Evolutionary conservation across 768 basidiomycete species (phyloP).

Genomic region (Russula earlei): DNA sequence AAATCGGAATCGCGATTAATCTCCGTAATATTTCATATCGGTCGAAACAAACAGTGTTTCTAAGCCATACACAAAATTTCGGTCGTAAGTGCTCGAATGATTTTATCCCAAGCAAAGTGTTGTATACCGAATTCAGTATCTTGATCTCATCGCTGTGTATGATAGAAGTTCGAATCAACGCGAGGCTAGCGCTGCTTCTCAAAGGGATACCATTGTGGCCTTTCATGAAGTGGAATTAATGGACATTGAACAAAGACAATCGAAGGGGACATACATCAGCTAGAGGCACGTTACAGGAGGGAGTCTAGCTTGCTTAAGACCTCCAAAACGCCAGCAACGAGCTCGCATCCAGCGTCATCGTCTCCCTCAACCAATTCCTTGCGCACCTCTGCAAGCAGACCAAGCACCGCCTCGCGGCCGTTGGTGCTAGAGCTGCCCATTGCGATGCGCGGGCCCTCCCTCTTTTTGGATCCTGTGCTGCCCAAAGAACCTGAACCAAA

Average conservation of each 20-base stretch:
- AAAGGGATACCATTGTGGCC: neutral
- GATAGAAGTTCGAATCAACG: too few relatives aligned
- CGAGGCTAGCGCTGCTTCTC: too few relatives aligned
- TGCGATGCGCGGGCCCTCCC: slow-evolving; percentile 40
- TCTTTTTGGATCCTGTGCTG: slow-evolving; percentile 22
- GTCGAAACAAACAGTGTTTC: too few relatives aligned
- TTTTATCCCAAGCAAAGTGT: too few relatives aligned
- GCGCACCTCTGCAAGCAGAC: slow-evolving; percentile 62
- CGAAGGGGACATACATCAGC: slow-evolving; percentile 6
- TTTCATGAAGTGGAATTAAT: neutral
- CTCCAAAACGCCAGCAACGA: slow-evolving; percentile 87
- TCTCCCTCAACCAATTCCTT: slow-evolving; percentile 55
- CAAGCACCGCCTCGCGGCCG: slow-evolving; percentile 61
- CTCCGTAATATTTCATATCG: too few relatives aligned
- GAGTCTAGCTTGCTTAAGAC: slow-evolving; percentile 91
- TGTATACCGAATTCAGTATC: too few relatives aligned
- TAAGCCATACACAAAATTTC: too few relatives aligned
- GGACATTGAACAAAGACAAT: neutral
- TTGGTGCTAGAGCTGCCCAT: slow-evolving; percentile 41
- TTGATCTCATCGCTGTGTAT: too few relatives aligned
- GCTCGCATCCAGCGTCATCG: slow-evolving; percentile 82
- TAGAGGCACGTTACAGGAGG: slow-evolving; percentile 39
- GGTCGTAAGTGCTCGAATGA: too few relatives aligned
- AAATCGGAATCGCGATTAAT: too few relatives aligned
- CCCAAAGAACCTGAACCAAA: slow-evolving; percentile 41